Percentiles rank a stretch among this genome's conserved stretches.
These are phyloP conservation scores for Smittium mucronatum DNA, from an alignment of 371 early-diverging fungal species.

Conservation along the genomic window DNA sequence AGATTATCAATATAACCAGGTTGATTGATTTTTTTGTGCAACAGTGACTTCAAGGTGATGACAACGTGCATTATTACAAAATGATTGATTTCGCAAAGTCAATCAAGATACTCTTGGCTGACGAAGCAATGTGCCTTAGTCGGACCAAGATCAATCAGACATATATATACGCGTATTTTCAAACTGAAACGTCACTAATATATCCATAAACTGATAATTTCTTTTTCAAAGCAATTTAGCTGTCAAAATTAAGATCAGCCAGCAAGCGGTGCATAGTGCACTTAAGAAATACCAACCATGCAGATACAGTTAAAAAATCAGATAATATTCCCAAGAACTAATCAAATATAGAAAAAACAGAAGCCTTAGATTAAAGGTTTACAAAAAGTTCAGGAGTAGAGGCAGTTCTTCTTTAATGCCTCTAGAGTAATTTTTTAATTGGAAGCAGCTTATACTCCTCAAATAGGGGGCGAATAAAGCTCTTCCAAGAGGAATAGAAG, in stretches of 20 bases:
- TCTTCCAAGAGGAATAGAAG: neutral
- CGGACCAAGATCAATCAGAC: neutral
- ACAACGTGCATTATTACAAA: neutral
- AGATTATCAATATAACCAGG: neutral
- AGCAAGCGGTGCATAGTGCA: neutral
- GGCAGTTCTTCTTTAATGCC: neutral
- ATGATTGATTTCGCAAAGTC: neutral
- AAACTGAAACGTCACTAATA: neutral
- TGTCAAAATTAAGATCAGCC: neutral
- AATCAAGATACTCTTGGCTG: neutral
- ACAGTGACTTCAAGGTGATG: neutral
- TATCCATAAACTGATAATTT: neutral
- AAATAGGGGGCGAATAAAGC: neutral
- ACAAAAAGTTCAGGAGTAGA: neutral
- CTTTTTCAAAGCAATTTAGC: neutral
- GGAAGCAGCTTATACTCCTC: neutral
- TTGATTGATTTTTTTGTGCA: neutral
- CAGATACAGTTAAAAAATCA: neutral
- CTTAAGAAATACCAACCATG: neutral
- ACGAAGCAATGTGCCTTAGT: neutral
- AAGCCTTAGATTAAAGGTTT: neutral
- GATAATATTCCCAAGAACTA: neutral
- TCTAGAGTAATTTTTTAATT: neutral
- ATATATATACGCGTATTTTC: neutral
- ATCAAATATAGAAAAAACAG: neutral